Evolutionary conservation across 2,329 filamentous ascomycete genomes (phyloP).

Genomic region (Rutstroemia sp.): DNA sequence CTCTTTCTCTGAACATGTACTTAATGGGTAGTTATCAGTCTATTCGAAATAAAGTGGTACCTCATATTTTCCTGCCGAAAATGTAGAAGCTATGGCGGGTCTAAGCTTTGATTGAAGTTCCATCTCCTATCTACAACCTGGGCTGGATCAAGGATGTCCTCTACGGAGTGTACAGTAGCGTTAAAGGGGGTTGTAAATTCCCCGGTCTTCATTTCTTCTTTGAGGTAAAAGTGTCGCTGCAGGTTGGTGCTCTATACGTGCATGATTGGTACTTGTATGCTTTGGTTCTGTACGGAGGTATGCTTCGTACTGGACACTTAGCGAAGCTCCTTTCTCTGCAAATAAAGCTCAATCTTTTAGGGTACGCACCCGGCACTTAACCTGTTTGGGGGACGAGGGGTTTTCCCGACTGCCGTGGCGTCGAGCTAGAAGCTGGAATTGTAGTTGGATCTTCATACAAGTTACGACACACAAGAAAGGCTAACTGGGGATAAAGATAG

Average conservation of each 20-base stretch:
- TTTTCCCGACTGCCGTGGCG: not conserved
- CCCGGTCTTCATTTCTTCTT: too few relatives aligned
- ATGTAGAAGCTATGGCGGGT: not conserved
- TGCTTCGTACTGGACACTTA: too few relatives aligned
- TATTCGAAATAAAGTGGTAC: not conserved
- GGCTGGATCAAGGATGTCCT: not conserved
- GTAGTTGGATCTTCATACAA: not conserved
- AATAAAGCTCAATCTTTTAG: not conserved
- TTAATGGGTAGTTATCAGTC: too few relatives aligned
- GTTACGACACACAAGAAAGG: not conserved
- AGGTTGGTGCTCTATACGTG: too few relatives aligned
- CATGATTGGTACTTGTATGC: too few relatives aligned
- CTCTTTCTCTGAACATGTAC: too few relatives aligned
- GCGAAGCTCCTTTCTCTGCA: too few relatives aligned
- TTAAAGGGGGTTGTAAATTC: not conserved
- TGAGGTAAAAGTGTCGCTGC: too few relatives aligned
- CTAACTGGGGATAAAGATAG: not conserved
- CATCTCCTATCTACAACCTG: not conserved
- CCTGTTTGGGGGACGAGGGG: not conserved
- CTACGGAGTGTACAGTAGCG: not conserved
- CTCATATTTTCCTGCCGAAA: not conserved
- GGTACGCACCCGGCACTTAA: not conserved
- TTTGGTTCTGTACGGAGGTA: too few relatives aligned
- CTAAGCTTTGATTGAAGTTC: not conserved
- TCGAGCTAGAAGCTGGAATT: not conserved